Evolutionary conservation across 371 early-diverging fungal species (phyloP), one percentile per base, ranked within the genome.

Genomic region (Fennellomyces sp.): DNA sequence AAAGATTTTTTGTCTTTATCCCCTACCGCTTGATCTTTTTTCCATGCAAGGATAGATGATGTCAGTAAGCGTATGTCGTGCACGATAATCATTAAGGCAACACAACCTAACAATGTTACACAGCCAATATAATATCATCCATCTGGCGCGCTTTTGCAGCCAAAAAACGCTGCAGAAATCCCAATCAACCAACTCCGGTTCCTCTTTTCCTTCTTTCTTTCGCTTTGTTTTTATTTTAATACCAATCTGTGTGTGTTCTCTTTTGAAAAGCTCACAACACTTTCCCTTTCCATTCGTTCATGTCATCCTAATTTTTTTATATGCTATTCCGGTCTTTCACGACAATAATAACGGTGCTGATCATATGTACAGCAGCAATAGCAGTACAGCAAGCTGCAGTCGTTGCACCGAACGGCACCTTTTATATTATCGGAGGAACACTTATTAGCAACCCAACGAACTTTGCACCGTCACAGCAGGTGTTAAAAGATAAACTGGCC

Each of bases 171-270:
- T 41, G n/a, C 8, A 15, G 19, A 41, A 41, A 41, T 6, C n/a
- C 6, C 35, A 15, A n/a, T n/a, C n/a, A n/a, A n/a, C n/a, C n/a
- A n/a, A 53, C 54, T 53, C 54, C 54, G 54, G 54, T 53, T 48
- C 38, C 21, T 39, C 35, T 54, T 54, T 28, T 38, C n/a, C 39
- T 38, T 23, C 17, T n/a, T 38, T 36, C 19, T 54, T 54, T 36
- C 25, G 10, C 15, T 54, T 28, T 45, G 17, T 45, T 23, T 23
- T 45, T 21, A 23, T 3, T 21, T 45, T 45, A 4, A 23, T 45
- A 21, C 4, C 21, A 23, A 45, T 5, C 4, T 41, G 41, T 15
- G n/a, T 1, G 41, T 41, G 41, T 41, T 6, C 41, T 6, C 35
- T 13, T 33, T 33, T 33, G 35, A 8, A 33, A 8, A 33, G 8